Base-by-base conservation (phyloP, 2,329 filamentous ascomycete species). In the Xylariaceae sp. region DNA sequence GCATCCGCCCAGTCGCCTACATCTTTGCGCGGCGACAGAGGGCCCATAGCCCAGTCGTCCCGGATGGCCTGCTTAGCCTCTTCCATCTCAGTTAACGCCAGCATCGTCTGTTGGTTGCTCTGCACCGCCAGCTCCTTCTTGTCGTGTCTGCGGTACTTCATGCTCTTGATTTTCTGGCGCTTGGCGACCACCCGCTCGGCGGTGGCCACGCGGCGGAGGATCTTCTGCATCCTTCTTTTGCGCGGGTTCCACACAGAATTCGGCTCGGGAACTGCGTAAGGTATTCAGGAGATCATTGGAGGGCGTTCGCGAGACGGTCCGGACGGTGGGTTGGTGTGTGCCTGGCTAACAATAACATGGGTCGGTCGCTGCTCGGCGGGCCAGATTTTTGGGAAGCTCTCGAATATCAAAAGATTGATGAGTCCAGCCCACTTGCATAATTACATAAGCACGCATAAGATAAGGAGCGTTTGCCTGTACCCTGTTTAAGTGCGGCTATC, bases 31-130 rank as follows among this genome's bases (percentile, higher is more conserved):
- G 92, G 91, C 2, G 90, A 86, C 59, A 96, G 68, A 8, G 88
- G 81, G 0, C 92, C 92, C 60, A 90, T 72, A 59, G 86, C 76
- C 83, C 88, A 95, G 70, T 92, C 86, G 68, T 95, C 87, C 56
- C 79, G 80, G 49, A 87, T 80, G 47, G 79, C 76, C 60, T 74
- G 67, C 51, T 81, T 79, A 41, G 81, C 82, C 15, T 67, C 65
- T 58, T 73, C 72, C 56, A 79, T 63, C 60, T 71, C 55, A 49
- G 62, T 46, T 59, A 59, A 55, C 57, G 69, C 55, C 62, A 66
- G 49, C 41, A 58, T 46, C 53, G 67, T 54, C 62, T 70, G 58
- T 34, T 72, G 65, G 22, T 65, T 41, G 37, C 40, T 36, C 5
- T 57, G 48, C 37, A 51, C 56, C 47, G 29, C 60, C 54, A 43